Base-by-base conservation (phyloP, 1,284 basidiomycete species). In the Cystobasidiaceae sp. region DNA sequence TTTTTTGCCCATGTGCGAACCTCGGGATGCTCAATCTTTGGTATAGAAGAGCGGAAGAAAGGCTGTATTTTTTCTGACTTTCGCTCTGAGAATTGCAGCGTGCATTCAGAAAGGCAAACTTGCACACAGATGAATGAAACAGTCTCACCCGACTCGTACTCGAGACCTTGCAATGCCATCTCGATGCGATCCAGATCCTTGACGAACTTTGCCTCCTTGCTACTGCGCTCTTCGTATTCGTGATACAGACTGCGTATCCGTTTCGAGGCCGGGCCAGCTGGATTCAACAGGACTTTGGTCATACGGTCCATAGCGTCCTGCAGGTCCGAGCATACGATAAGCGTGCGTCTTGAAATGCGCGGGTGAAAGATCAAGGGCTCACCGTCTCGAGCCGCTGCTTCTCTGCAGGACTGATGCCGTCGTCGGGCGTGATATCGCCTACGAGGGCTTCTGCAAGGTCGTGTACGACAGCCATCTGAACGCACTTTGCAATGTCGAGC, bases 391-490 rank as follows among this genome's bases (percentile, higher is more conserved):
- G 79, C 5, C 82, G 79, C 59, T 80, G 81, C 79, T 98, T 98
- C 74, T 92, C 88, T 2, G 81, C 81, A 71, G 89, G 89, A 0
- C 86, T 78, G 6, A 97, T 87, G 0, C 88, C 87, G 76, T 97
- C 93, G 28, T 86, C 81, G 0, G 94, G 94, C 0, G 93, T 85
- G 63, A 97, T 94, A 73, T 97, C 94, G 1, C 94, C 94, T 2
- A 97, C 93, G 62, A 94, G 90, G 0, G 94, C 94, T 77, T 97
- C 94, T 11, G 94, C 94, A 11, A 98, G 83, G 78, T 98, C 94
- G 74, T 97, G 94, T 6, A 97, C 90, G 19, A 97, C 74, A 15
- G 86, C 86, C 82, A 97, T 84, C 86, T 90, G 86, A 8, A 91
- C 86, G 67, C 89, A 92, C 80, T 88, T 91, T 41, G 86, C 78